Evolutionary conservation across 78 protist species (phyloP), one percentile per base, ranked within the genome.

Genomic region (Protostelium mycophagum): DNA sequence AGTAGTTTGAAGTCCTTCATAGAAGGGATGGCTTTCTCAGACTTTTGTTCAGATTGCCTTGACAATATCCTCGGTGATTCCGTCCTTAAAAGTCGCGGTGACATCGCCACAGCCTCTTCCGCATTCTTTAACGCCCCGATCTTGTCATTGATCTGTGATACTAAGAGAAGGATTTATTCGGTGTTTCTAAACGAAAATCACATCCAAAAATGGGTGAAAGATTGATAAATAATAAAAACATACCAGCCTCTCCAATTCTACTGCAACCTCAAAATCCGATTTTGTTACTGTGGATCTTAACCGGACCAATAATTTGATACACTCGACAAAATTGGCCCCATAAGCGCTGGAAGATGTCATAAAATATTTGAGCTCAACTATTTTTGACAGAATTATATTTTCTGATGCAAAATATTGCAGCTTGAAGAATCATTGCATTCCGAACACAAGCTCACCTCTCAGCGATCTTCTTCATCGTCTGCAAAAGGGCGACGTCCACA

Each of bases 1-100:
- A 93, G 63, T 36, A 93, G 63, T 86, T 90, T 84, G 84, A 93
- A 93, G 84, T 93, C 96, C 37, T 86, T 63, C 34, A 93, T 93
- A 0, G 96, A 91, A 28, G 92, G 95, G 38, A 92, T 89, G 37
- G 92, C 94, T 73, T 86, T 89, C 28, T 51, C 73, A 25, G 73
- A 51, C 73, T 51, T 51, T 16, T 51, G 5, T 16, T 51, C 85
- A 1, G 37, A 0, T 51, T 91, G 88, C 28, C 87, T 38, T 39
- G 83, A 85, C 10, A 90, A 36, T n/a, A 51, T 36, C 88, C 94
- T 87, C 23, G 94, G 91, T 51, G 91, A 89, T 38, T 39, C 87
- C 0, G 88, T 89, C 87, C 94, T 85, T 63, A 90, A 93, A 25
- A 93, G 86, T 38, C 90, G 88, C 36, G 95, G 95, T 29, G 92